Conservation (phyloP, 2,329 filamentous ascomycete genomes). For the Truncatella angustata region DNA sequence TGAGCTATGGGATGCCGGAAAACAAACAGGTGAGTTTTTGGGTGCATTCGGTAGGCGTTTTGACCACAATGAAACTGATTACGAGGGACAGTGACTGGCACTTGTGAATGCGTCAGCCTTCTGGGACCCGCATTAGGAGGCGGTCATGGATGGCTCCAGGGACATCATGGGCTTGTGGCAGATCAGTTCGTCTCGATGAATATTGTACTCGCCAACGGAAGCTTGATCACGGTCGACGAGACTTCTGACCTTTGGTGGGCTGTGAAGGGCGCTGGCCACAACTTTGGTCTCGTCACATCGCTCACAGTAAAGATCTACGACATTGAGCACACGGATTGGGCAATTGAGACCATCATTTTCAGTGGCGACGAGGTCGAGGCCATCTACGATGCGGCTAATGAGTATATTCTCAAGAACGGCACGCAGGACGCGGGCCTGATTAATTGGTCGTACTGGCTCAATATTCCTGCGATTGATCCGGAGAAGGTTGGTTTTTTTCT, state of each 20-base stretch:
- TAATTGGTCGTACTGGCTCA: conserved; percentile 50
- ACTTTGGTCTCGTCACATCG: conserved; percentile 40
- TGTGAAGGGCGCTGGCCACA: conserved; percentile 43
- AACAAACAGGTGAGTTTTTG: conserved; percentile 41
- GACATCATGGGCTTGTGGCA: conserved; percentile 38
- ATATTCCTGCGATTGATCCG: conserved; percentile 38
- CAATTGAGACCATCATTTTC: conserved; percentile 39
- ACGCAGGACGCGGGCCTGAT: conserved; percentile 41
- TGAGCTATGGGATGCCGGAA: conserved; percentile 46
- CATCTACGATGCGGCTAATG: conserved; percentile 35
- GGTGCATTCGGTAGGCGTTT: not conserved
- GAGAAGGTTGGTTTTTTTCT: conserved; percentile 30
- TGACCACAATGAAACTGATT: not conserved
- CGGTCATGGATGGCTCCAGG: conserved; percentile 42
- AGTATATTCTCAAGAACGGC: conserved; percentile 36
- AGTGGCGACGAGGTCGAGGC: conserved; percentile 42
- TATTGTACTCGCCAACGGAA: conserved; percentile 39
- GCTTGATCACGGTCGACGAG: conserved; percentile 27
- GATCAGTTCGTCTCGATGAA: conserved; percentile 40
- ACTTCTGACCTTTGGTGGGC: conserved; percentile 57
- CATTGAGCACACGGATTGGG: conserved; percentile 31
- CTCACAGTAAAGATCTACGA: conserved; percentile 45
- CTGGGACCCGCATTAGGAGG: conserved; percentile 44
- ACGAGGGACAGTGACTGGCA: conserved; percentile 41
- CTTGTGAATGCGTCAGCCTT: conserved; percentile 51